A percentile compares a stretch with the other conserved stretches of the same genome.
phyloP scores from a whole-genome alignment of 805 yeast species.

The Metschnikowia kunwiensis region DNA sequence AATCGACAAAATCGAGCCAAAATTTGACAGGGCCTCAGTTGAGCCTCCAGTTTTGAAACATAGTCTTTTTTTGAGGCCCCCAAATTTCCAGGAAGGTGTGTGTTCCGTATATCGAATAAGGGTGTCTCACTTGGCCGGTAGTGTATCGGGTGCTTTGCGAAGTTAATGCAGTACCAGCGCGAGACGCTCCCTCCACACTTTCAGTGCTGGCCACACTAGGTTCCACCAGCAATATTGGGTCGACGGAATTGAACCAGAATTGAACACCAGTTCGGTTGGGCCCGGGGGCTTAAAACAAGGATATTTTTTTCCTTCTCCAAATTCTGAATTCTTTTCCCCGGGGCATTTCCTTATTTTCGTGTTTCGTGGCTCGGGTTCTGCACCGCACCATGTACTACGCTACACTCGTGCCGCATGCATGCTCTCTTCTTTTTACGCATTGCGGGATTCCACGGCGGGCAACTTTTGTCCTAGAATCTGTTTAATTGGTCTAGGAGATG shows the following conservation, averaged over 20 bases:
- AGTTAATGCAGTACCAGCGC: neutral
- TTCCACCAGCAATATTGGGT: conserved; percentile 1
- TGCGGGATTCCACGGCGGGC: no score
- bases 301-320: neutral
- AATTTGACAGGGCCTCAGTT: conserved; percentile 5
- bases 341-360: neutral
- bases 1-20: conserved; percentile 9
- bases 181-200: neutral
- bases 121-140: conserved; percentile 3
- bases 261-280: neutral
- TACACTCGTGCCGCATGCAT: no score
- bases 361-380: conserved; percentile 3
- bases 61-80: neutral
- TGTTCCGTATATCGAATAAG: neutral
- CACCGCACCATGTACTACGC: no score
- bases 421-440: no score
- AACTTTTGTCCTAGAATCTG: no score
- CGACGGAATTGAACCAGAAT: conserved; percentile 11
- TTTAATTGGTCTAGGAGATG: no score
- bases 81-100: conserved; percentile 1
- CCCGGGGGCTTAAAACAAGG: conserved; percentile 2
- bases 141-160: neutral
- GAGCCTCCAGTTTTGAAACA: conserved; percentile 2
- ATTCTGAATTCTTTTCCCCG: neutral
- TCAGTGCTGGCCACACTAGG: neutral